Evolutionary conservation across 306 rosid genomes (phyloP).

Genomic region (Ziziphus jujuba): DNA sequence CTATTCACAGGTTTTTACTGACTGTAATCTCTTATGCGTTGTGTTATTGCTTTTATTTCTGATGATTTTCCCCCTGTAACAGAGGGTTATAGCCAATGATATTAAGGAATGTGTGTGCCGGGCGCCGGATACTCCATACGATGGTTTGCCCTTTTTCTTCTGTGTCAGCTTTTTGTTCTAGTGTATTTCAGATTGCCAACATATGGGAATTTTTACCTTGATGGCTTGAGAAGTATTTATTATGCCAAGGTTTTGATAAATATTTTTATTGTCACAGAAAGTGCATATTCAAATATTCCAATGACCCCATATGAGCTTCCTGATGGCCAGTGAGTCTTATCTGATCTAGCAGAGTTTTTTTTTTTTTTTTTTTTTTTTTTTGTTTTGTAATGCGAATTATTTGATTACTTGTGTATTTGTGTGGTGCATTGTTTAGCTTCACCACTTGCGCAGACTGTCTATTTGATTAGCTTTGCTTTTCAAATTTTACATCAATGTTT

Average conservation of each 20-base stretch:
- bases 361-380: no score
- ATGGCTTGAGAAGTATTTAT: not conserved
- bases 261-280: conserved; percentile 52
- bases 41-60: conserved; percentile 19
- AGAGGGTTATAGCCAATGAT: conserved; percentile 96
- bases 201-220: not conserved
- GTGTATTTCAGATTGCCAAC: not conserved
- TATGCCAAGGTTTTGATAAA: conserved; percentile 14
- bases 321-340: conserved; percentile 96
- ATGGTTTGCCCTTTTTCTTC: conserved; percentile 63
- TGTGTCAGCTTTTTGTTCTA: conserved; percentile 13
- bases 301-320: conserved; percentile 97
- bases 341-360: conserved; percentile 13
- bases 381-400: no score
- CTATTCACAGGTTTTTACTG: conserved; percentile 80
- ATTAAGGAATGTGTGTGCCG: conserved; percentile 97
- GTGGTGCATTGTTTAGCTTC: not conserved
- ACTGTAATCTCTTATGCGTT: conserved; percentile 20
- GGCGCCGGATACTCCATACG: conserved; percentile 98
- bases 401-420: not conserved
- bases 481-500: conserved; percentile 1
- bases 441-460: not conserved
- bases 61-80: conserved; percentile 34
- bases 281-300: conserved; percentile 92
- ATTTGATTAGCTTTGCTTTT: conserved; percentile 14